These are phyloP conservation scores for Craterostigma plantagineum DNA, from an alignment of 257 asterid genomes.

Conservation along the genomic window DNA sequence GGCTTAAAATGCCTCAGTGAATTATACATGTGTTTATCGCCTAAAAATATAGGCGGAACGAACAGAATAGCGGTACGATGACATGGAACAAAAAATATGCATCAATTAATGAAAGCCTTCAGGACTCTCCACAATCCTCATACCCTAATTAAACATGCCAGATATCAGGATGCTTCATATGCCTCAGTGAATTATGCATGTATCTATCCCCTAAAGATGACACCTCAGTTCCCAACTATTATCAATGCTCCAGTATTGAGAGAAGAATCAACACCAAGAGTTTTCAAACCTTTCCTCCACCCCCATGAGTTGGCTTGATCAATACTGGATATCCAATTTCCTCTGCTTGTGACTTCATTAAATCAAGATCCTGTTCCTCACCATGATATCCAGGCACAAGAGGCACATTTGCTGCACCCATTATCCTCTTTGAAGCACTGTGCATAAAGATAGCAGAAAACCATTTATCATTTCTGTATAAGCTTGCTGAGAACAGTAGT, in stretches of 20 bases:
- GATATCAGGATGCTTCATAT: no score
- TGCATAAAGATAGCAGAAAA: not conserved
- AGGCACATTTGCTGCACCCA: constrained; percentile 99
- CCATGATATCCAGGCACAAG: constrained; percentile 99
- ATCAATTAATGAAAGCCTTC: no score
- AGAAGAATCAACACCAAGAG: not conserved
- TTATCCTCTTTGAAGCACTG: constrained; percentile 97
- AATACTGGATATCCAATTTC: constrained; percentile 88
- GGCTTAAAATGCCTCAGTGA: no score
- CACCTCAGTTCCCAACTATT: constrained; percentile 1
- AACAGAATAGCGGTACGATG: no score
- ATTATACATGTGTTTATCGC: no score
- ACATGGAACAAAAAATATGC: no score
- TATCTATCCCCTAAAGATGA: no score
- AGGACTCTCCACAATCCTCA: no score
- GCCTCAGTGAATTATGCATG: no score
- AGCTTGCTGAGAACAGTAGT: not conserved
- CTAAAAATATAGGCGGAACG: no score
- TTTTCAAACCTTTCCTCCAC: constrained; percentile 76
- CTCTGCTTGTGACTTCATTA: constrained; percentile 86
- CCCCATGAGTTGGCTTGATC: constrained; percentile 98
- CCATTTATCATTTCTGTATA: not conserved
- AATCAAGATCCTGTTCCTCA: constrained; percentile 64
- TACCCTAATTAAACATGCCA: no score
- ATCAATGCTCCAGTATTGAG: not conserved